Conservation (phyloP, 2,329 filamentous ascomycete genomes). For the Graphilbum ipis-grandicollis region DNA sequence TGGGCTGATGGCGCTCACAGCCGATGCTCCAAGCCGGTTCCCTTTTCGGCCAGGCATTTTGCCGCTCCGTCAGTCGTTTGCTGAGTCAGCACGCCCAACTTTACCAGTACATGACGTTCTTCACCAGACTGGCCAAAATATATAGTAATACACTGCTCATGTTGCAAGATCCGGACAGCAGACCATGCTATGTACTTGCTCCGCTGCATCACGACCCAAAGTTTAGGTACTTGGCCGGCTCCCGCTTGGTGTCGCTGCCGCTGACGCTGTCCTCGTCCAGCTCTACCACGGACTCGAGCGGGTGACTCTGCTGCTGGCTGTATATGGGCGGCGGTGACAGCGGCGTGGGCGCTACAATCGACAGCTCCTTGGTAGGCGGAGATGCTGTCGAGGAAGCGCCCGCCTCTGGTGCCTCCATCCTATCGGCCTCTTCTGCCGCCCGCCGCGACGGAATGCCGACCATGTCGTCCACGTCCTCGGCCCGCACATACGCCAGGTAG, state of each 20-base stretch:
- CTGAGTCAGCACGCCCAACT: no score
- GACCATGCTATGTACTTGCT: no score
- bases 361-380: not conserved
- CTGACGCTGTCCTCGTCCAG: not conserved
- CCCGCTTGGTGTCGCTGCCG: not conserved
- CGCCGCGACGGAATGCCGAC: slow-evolving; percentile 12
- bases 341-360: not conserved
- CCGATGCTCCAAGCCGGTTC: no score
- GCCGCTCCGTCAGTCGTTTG: no score
- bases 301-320: not conserved
- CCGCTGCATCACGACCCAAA: not conserved
- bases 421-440: not conserved
- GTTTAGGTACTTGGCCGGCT: not conserved
- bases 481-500: slow-evolving; percentile 18
- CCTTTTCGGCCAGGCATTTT: no score
- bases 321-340: not conserved
- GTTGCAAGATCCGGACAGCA: no score
- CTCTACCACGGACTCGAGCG: not conserved
- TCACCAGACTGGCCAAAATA: no score
- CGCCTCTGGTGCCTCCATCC: not conserved
- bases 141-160: no score
- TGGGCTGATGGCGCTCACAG: slow-evolving; percentile 1
- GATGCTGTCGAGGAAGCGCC: not conserved
- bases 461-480: slow-evolving; percentile 11
- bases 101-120: no score